These are phyloP conservation scores for Chlamydomonas sphaeroides DNA, from an alignment of 139 green algal species.

Conservation along the genomic window DNA sequence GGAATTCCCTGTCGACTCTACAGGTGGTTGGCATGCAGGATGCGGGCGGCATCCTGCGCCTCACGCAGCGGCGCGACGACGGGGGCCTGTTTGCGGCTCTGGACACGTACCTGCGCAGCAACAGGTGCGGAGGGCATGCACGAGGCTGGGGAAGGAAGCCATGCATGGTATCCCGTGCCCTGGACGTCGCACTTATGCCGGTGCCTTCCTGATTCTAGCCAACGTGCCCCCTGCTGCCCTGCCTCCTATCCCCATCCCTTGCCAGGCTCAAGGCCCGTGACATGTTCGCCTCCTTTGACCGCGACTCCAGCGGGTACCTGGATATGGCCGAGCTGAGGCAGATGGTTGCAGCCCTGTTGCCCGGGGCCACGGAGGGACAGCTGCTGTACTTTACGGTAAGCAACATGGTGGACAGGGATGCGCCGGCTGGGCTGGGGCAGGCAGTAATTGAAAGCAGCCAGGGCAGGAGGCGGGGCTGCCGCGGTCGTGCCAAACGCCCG, in stretches of 20 bases:
- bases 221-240: background rate
- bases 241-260: background rate
- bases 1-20: no score
- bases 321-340: constrained; percentile 43
- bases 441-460: no score
- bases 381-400: constrained; percentile 53
- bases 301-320: constrained; percentile 37
- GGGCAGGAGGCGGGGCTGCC: no score
- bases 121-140: background rate
- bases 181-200: no score
- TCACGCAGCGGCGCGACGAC: constrained; percentile 41
- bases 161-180: no score
- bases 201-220: background rate
- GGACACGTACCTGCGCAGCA: constrained; percentile 46
- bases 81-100: constrained; percentile 53
- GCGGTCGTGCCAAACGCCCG: no score
- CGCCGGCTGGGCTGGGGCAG: no score
- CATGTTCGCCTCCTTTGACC: constrained; percentile 52
- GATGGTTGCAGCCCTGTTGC: constrained; percentile 44
- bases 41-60: constrained; percentile 10
- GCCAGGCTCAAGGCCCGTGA: constrained; percentile 38
- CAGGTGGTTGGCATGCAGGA: constrained; percentile 37
- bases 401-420: no score
- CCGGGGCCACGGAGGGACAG: constrained; percentile 39
- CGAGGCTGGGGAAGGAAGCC: no score